A percentile compares a stretch with the other conserved stretches of the same genome.
Evolutionary conservation across 139 green algal genomes (phyloP).

Genomic region (Coccomyxa sp.): DNA sequence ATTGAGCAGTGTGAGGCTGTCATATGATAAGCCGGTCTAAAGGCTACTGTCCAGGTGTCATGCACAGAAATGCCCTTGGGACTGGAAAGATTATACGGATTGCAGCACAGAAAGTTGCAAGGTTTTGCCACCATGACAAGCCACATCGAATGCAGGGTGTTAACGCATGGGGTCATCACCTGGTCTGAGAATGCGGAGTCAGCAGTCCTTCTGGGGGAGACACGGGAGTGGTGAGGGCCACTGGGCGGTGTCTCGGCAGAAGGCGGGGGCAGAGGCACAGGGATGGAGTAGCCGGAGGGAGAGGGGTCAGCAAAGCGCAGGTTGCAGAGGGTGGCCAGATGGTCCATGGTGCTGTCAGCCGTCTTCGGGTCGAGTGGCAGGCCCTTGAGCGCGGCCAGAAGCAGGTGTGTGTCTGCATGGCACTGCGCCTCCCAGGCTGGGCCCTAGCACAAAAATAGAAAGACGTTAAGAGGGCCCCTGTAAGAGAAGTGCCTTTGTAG

Average conservation of each 20-base stretch:
- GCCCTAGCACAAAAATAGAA: constrained; percentile 8
- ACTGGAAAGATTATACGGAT: too few species aligned
- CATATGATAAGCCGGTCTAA: too few species aligned
- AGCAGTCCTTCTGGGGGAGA: too few species aligned
- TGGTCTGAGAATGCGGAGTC: too few species aligned
- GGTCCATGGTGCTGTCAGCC: constrained; percentile 18
- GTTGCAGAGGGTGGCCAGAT: background rate
- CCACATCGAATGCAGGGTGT: too few species aligned
- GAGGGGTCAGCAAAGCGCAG: constrained; percentile 7
- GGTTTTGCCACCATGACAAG: too few species aligned
- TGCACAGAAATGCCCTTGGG: too few species aligned
- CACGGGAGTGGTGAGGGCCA: background rate
- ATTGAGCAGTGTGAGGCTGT: too few species aligned
- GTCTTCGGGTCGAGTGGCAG: constrained; percentile 33
- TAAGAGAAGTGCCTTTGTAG: background rate
- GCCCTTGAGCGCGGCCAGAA: constrained; percentile 5
- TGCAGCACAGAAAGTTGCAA: too few species aligned
- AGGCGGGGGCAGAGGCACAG: background rate
- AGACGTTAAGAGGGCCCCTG: background rate
- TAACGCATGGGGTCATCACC: too few species aligned
- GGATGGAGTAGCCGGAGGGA: background rate
- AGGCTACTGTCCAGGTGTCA: too few species aligned
- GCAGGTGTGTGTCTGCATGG: constrained; percentile 21
- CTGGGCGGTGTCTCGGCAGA: background rate
- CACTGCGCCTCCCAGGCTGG: constrained; percentile 33